Evolutionary conservation across 106 monocot species (phyloP), one percentile per base, ranked within the genome.

Genomic region (Dendrobium huoshanense): DNA sequence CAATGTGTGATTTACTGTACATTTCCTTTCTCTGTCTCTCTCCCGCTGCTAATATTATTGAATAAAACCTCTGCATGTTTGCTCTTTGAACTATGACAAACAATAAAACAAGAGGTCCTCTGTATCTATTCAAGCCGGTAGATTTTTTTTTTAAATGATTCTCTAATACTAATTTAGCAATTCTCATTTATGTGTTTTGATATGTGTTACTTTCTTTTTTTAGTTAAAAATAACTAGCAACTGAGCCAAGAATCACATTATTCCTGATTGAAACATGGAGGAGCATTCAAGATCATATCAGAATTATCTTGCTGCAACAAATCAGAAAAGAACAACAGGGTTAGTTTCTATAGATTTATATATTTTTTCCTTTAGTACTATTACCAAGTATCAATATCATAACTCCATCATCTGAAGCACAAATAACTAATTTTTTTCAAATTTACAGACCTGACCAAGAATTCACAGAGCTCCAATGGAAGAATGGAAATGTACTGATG

Each of bases 391-490:
- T 45, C 45, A 45, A 45, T 45, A 45, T 45, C 9, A 6, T 45
- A 45, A 9, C 8, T 45, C 45, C 45, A 45, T 45, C 45, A 45
- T 45, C 45, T 45, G 8, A 45, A 45, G 1, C 45, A 0, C 45
- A 45, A 16, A 74, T 2, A 44, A 42, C 41, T 44, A 20, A 9
- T 44, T 42, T 5, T 41, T 20, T 18, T 19, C 43, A 18, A 76
- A 76, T 25, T 37, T 51, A 41, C 85, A 90, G 90, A 42, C 16
- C 56, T 9, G 86, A 86, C 9, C 55, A 83, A 51, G 91, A 91
- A 25, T 88, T 95, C 29, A 43, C 89, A 6, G 95, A 95, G 77
- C 89, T 93, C 6, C 48, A 88, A 33, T 91, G 95, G 95, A 72
- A 73, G 29, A 88, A 95, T 27, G 93, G 91, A 10, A 81, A 89